These are phyloP conservation scores for Phoenix roebelenii DNA, from an alignment of 176 grass and related monocot genomes.

Conservation along the genomic window DNA sequence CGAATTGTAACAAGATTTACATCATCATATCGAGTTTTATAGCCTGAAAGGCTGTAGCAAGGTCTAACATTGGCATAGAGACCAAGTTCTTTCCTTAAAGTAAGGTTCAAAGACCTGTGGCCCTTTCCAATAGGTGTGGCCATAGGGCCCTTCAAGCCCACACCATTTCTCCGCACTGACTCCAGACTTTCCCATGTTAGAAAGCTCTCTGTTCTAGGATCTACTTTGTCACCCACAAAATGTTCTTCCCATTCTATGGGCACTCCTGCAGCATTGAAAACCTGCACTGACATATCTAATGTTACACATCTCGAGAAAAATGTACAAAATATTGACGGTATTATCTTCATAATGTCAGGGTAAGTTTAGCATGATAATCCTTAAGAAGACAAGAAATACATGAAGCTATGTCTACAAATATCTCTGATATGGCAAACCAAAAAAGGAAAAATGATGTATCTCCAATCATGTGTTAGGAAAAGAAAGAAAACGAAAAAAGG, in stretches of 20 bases:
- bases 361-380: too few relatives aligned
- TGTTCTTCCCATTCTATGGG: slow-evolving; percentile 97
- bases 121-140: slow-evolving; percentile 98
- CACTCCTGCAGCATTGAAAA: slow-evolving; percentile 71
- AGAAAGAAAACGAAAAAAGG: too few relatives aligned
- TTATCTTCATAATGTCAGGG: too few relatives aligned
- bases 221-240: slow-evolving; percentile 78
- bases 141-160: slow-evolving; percentile 97
- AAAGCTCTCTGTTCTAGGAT: slow-evolving; percentile 93
- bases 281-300: slow-evolving; percentile 30
- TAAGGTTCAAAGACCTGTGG: slow-evolving; percentile 92
- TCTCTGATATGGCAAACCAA: too few relatives aligned
- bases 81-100: slow-evolving; percentile 88
- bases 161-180: slow-evolving; percentile 77
- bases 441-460: too few relatives aligned
- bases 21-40: slow-evolving; percentile 93
- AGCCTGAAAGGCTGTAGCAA: slow-evolving; percentile 80
- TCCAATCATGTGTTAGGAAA: too few relatives aligned
- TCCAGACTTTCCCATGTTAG: slow-evolving; percentile 95
- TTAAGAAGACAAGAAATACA: too few relatives aligned
- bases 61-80: slow-evolving; percentile 95
- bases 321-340: too few relatives aligned
- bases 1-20: slow-evolving; percentile 96
- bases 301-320: too few relatives aligned
- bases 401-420: too few relatives aligned